These are phyloP conservation scores for Blepharisma undulans DNA, from an alignment of 169 alveolate species.

Conservation along the genomic window DNA sequence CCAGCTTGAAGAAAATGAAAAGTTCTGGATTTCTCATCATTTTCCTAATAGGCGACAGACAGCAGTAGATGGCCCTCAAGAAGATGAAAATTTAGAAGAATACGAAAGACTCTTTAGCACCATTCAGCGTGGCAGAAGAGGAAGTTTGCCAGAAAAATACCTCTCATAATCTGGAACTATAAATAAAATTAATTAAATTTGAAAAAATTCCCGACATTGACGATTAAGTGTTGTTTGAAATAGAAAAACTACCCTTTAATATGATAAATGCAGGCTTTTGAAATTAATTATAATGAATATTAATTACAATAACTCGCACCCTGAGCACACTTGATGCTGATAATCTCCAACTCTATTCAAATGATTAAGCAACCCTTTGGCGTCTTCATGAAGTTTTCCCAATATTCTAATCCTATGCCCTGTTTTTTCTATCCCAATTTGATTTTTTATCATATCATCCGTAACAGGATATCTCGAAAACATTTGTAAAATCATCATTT, in stretches of 20 bases:
- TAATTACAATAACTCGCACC: background rate
- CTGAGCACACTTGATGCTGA: background rate
- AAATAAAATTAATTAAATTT: no score
- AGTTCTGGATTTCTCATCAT: background rate
- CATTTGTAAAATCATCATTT: background rate
- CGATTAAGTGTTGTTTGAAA: no score
- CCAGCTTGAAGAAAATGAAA: background rate
- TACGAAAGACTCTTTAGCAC: background rate
- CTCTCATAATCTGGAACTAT: background rate
- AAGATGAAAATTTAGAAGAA: background rate
- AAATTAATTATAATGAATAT: no score
- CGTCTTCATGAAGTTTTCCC: background rate
- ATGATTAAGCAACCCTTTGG: background rate
- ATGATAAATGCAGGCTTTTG: no score
- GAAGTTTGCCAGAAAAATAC: background rate
- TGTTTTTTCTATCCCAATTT: background rate
- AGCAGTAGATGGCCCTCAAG: background rate
- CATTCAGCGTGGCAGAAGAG: background rate
- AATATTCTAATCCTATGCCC: constrained; percentile 26
- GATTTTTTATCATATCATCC: background rate
- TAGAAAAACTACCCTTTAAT: no score
- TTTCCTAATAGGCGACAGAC: background rate
- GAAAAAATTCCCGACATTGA: no score
- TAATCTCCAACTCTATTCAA: background rate
- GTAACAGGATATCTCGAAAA: background rate